Conservation (phyloP, 768 basidiomycete species). For the Termitomyces heimii region DNA sequence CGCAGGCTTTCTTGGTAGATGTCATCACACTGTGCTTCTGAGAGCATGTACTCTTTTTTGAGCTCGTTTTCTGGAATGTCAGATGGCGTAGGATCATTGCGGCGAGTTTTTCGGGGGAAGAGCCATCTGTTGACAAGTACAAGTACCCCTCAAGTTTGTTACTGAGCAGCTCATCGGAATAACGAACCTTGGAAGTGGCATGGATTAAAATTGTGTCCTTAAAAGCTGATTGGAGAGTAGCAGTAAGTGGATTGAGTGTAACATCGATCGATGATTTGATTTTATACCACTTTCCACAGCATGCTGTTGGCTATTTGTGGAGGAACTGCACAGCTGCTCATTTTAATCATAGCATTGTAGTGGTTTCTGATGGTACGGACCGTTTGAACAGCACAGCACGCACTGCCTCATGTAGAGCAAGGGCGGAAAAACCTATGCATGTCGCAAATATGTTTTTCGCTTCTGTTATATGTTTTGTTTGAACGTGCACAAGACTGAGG, state of each 20-base stretch:
- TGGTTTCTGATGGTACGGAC: neutral
- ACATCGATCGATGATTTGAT: neutral
- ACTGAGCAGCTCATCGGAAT: neutral
- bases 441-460: too few relatives aligned
- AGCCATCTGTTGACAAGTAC: neutral
- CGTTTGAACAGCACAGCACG: neutral
- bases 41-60: neutral
- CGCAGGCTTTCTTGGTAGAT: neutral
- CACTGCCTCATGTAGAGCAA: too few relatives aligned
- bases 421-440: too few relatives aligned
- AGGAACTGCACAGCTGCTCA: neutral
- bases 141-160: neutral
- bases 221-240: neutral
- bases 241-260: neutral
- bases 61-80: neutral
- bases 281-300: neutral
- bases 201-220: neutral
- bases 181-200: neutral
- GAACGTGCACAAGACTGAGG: too few relatives aligned
- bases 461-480: too few relatives aligned
- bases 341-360: neutral
- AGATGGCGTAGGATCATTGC: too few relatives aligned
- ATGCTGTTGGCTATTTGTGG: neutral
- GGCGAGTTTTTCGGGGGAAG: neutral
- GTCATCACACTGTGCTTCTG: neutral